Evolutionary conservation across 164 flowering plant species (phyloP), one percentile per base, ranked within the genome.

Genomic region (Tinospora cordifolia): DNA sequence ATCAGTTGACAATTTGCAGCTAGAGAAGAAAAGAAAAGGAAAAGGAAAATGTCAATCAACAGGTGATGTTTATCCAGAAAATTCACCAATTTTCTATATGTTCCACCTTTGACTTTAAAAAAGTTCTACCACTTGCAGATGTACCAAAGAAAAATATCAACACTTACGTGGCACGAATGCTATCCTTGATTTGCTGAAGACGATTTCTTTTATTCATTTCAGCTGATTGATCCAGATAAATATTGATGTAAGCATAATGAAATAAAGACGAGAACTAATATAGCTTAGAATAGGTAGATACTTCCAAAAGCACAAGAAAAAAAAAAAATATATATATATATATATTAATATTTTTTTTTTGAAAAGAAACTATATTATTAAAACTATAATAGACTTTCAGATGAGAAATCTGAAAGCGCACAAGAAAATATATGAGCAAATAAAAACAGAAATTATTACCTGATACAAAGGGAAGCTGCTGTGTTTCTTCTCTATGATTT

Each of bases 171-270:
- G 88, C 78, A 71, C 46, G 81, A 47, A 92, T 90, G 69, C 58
- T 62, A 69, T 88, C 88, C 79, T 88, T 92, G 69, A 92, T 89
- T 82, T 87, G 82, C 80, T 88, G 88, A 79, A 92, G 83, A 38
- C 91, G 87, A 36, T 79, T 70, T 58, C 73, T 83, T 73, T 80
- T 82, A 74, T 75, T 80, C 21, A 60, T 58, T 70, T 79, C 27
- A 72, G 82, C 92, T 86, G 84, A 69, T 69, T 46, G 26, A 66
- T 63, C 40, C 36, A 72, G 25, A 72, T 10, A 39, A 27, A 62
- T 49, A 24, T 5, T 34, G 62, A 24, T 40, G 71, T 68, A 30
- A 67, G 57, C 72, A 51, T 17, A 65, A 71, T 4, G 40, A 19
- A 71, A 64, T 5, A 64, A 59, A 57, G 63, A 21, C 36, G 34